phyloP scores from a whole-genome alignment of 163 green algal species.

The Scenedesmus sp. region DNA sequence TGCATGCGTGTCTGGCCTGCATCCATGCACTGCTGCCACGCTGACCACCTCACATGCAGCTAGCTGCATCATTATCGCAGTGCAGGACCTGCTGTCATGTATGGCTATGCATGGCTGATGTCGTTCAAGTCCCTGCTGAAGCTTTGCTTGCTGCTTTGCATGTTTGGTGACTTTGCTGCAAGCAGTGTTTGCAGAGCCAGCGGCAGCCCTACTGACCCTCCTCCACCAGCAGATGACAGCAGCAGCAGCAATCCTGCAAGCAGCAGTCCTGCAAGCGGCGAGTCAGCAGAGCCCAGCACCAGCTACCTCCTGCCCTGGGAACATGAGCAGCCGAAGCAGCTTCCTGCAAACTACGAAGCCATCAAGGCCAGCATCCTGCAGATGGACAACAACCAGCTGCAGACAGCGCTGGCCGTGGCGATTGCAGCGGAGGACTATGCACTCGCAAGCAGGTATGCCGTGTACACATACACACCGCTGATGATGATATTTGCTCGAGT shows the following conservation, averaged over 20 bases:
- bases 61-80: background rate
- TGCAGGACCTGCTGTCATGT: too few species aligned
- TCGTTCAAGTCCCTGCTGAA: background rate
- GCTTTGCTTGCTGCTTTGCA: background rate
- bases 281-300: constrained; percentile 10
- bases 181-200: background rate
- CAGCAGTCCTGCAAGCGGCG: background rate
- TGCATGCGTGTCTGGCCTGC: background rate
- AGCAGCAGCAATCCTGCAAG: background rate
- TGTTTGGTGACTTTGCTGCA: background rate
- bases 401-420: constrained; percentile 76
- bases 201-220: background rate
- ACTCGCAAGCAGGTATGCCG: constrained; percentile 23
- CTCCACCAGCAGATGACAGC: background rate
- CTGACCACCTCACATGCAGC: background rate
- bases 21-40: background rate
- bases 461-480: background rate
- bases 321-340: background rate
- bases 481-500: background rate
- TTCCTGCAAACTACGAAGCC: constrained; percentile 11
- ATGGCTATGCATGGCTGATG: too few species aligned
- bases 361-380: constrained; percentile 17
- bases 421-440: constrained; percentile 76
- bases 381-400: constrained; percentile 80
- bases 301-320: constrained; percentile 38